Conservation (phyloP, 441 rosid species). For the Jatropha podagrica region DNA sequence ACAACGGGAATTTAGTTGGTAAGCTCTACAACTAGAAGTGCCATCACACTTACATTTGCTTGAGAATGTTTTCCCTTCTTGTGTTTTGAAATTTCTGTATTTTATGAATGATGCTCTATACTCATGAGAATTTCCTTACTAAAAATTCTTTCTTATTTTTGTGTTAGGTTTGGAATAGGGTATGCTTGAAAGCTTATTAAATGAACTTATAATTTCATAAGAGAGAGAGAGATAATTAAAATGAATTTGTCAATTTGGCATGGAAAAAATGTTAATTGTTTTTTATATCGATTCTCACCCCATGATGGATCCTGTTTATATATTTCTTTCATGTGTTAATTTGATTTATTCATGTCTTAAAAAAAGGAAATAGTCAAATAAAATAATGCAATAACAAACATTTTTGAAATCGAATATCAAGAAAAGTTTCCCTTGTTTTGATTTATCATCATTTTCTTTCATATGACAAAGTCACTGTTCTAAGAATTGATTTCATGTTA, state of each 20-base stretch:
- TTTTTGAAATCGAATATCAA: too few relatives aligned
- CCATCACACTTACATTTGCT: background rate
- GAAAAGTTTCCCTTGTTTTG: background rate
- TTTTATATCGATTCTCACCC: too few relatives aligned
- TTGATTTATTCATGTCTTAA: too few relatives aligned
- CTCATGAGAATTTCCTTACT: background rate
- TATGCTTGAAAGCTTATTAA: constrained; percentile 6
- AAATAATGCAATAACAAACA: too few relatives aligned
- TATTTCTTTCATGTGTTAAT: too few relatives aligned
- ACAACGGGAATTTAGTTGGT: constrained; percentile 97
- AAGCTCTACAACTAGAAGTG: constrained; percentile 25
- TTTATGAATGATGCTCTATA: background rate
- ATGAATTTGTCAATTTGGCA: too few relatives aligned
- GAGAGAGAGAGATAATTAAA: too few relatives aligned
- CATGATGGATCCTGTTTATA: too few relatives aligned
- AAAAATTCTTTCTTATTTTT: background rate
- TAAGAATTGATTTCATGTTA: background rate
- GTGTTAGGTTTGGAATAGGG: too few relatives aligned
- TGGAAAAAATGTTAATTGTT: too few relatives aligned
- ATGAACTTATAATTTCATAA: too few relatives aligned
- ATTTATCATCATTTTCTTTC: background rate
- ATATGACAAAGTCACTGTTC: background rate
- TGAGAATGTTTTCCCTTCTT: background rate
- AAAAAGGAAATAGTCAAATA: too few relatives aligned
- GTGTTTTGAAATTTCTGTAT: background rate